Base-by-base conservation (phyloP, 192 early-diverging fungal genomes). In the Umbelopsis sp. region DNA sequence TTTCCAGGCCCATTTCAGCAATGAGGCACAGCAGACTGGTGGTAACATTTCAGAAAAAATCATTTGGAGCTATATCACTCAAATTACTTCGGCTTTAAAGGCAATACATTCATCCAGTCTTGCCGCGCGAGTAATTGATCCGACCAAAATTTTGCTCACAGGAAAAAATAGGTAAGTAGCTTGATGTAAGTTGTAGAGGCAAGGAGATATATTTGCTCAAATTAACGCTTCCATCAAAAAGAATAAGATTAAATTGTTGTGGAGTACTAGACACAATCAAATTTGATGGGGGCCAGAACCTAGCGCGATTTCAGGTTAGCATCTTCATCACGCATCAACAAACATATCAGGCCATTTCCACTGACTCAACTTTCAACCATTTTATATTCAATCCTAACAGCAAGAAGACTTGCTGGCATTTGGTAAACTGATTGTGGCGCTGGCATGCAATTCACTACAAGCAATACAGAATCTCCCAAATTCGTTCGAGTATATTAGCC, bases 351-450 rank as follows among this genome's bases (percentile, higher is more conserved):
- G n/a, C n/a, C 36, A 32, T 25, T 45, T 14, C 10, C 21, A 21
- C 41, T 29, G 29, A 43, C 44, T 16, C 45, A 3, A 3, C 8
- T 41, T 41, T 41, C 38, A 31, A 66, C 1, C n/a, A 14, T 32
- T 21, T 21, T 24, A 70, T 24, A 32, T 59, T 54, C 38, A 47
- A 1, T 24, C 45, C 54, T 71, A 74, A 44, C 75, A 96, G 84
- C 94, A 96, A 84, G 92, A 95, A 45, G 94, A 96, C 70, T 81
- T 94, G 34, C 76, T 94, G 56, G 82, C 91, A 47, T 91, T 96
- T 72, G 94, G 94, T 20, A 89, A 94, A 52, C 73, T 96, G 25
- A 83, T 95, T 68, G 82, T 94, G 36, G 83, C 89, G 3, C 83
- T 96, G 5, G 91, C 93, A 14, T 94, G 92, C 77, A 90, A 92